Base-by-base conservation (phyloP, 2,329 filamentous ascomycete genomes). In the Tolypocladium paradoxum region DNA sequence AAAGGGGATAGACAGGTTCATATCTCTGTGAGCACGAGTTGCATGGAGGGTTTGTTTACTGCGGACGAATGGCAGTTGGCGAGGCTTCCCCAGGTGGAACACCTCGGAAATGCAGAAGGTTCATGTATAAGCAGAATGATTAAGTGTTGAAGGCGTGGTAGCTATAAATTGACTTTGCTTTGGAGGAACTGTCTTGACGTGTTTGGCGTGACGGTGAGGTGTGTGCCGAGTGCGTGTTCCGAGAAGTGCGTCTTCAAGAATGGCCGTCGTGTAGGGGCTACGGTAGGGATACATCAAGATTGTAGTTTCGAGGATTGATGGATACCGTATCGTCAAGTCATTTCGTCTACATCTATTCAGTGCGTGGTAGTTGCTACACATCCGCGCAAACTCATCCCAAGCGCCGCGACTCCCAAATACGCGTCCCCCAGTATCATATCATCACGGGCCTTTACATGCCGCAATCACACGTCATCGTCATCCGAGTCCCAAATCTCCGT, bases 401-500 rank as follows among this genome's bases (percentile, higher is more conserved):
- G 29, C 22, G 22, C 22, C 2, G 24, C 9, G 4, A 6, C 29
- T 31, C 29, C 29, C 29, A 31, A 31, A 6, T 6, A 31, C 29
- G n/a, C n/a, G n/a, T n/a, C n/a, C n/a, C n/a, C n/a, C n/a, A 31
- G 29, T 8, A 31, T 31, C 29, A 31, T 8, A 31, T 46, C 3
- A n/a, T 2, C 18, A n/a, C 9, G 27, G 6, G 16, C 18, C 24
- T 20, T 7, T 6, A 29, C 9, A 6, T 7, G 7, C 16, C 31
- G 6, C n/a, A n/a, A n/a, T 55, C 58, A 63, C 36, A 63, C 57
- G 18, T 56, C 57, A 22, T 64, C 62, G 6, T 67, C 65, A 9
- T 72, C 68, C 38, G 67, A 72, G 55, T 71, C 70, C 64, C 63
- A 70, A 34, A 72, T 67, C 54, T 65, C 66, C 11, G 64, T 27